Evolutionary conservation across 2,329 filamentous ascomycete genomes (phyloP), one percentile per base, ranked within the genome.

Genomic region (Raffaelea albimanens): DNA sequence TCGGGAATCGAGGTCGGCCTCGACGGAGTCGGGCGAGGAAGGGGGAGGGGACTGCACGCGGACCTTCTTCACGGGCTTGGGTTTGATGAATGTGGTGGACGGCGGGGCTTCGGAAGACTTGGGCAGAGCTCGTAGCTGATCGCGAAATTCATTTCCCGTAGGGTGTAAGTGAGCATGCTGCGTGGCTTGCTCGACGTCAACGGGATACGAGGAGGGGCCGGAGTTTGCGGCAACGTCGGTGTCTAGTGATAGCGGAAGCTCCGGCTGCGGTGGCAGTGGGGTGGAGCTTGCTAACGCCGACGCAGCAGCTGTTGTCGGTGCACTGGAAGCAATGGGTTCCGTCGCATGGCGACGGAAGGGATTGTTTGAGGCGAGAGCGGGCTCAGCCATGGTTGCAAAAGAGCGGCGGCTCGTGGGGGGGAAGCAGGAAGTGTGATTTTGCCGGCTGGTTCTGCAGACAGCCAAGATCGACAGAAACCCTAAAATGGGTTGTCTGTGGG

Each of bases 21-120:
- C 63, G 58, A 64, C 62, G 57, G 73, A 75, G 54, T 78, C 75
- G 54, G 76, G 73, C 13, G 74, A 75, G n/a, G 74, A 72, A 3
- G 78, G 78, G 50, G 78, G 78, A 45, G 80, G 80, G 39, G 78
- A 82, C 58, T 82, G 72, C 9, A 83, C 75, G 57, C 82, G 78
- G 51, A 86, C 82, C 57, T 78, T 83, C 65, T 85, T 84, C 50
- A 76, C 70, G 36, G 78, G 68, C 67, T 75, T 85, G 38, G 62
- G 60, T 53, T 64, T 72, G 55, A 59, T 58, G 48, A 61, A 63
- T 31, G 56, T 68, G 54, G 58, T 63, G 34, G 51, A 59, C 25
- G 58, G 62, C 48, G 66, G 59, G 40, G 60, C 57, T 21, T 60
- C 59, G 39, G 53, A 53, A 20, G 63, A 59, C 46, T 57, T 63